Evolutionary conservation across 192 early-diverging fungal species (phyloP).

Genomic region (Podila epigama): DNA sequence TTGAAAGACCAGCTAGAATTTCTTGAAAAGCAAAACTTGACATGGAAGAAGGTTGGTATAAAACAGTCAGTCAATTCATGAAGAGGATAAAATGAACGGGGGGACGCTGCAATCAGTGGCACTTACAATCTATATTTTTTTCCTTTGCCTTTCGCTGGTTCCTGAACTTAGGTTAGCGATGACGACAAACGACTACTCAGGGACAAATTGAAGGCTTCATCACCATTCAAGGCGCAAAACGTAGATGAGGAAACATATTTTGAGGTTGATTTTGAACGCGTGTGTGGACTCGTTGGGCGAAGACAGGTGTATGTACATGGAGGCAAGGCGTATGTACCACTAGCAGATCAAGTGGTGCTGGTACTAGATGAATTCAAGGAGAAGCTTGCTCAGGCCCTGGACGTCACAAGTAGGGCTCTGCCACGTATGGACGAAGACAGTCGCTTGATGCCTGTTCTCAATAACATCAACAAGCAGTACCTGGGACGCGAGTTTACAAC

Average conservation of each 20-base stretch:
- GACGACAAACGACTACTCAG: constrained; percentile 35
- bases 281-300: constrained; percentile 65
- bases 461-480: constrained; percentile 86
- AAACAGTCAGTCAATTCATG: neutral
- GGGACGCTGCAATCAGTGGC: too few species aligned
- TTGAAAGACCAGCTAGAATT: constrained; percentile 61
- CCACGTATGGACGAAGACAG: constrained; percentile 93
- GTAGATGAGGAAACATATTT: constrained; percentile 54
- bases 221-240: constrained; percentile 15
- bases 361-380: constrained; percentile 79
- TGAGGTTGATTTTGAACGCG: constrained; percentile 75
- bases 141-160: too few species aligned
- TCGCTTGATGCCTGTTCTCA: constrained; percentile 86
- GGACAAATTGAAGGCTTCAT: constrained; percentile 22
- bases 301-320: constrained; percentile 66
- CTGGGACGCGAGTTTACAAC: constrained; percentile 71
- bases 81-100: too few species aligned
- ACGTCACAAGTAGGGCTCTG: constrained; percentile 75
- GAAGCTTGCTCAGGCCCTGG: constrained; percentile 60
- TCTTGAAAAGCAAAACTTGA: constrained; percentile 54
- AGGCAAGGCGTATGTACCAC: constrained; percentile 79
- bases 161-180: constrained; percentile 24
- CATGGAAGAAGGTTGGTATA: constrained; percentile 54
- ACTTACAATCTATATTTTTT: neutral
- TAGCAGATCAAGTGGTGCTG: constrained; percentile 72